Base-by-base conservation (phyloP, 805 yeast genomes). In the Suhomyces kilbournensis region DNA sequence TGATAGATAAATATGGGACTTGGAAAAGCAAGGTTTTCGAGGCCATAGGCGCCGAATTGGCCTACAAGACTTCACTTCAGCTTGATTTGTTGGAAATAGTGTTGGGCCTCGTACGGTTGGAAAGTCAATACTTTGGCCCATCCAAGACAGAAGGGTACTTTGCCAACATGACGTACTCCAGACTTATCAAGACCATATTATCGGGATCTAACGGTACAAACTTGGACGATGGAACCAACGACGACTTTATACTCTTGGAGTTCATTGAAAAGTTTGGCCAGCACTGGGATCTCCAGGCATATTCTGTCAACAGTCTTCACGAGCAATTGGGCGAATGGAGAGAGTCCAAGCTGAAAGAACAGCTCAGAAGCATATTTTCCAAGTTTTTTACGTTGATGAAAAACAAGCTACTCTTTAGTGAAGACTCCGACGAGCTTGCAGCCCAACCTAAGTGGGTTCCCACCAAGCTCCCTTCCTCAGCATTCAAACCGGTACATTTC, bases 231-330 rank as follows among this genome's bases (percentile, higher is more conserved):
- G 80, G 79, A 9, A 68, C 82, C 0, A 70, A 76, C 32, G 77
- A 78, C 50, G 78, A 76, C 61, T 75, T 80, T 48, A 64, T 79
- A 10, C 53, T 82, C 14, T 65, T 75, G 47, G 90, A 86, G 63
- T 88, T 88, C 61, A 60, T 75, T 26, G 82, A 77, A 20, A 72
- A 71, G 25, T 85, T 85, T 61, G 61, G 62, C 28, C 76, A 76
- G 58, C 81, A 79, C 66, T 88, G 88, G 75, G 99, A 93, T 65
- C 69, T 93, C 52, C 89, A 91, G 59, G 90, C 75, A 63, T 88
- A 85, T 62, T 85, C 89, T 58, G 83, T 86, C 62, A 71, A 76
- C 38, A 84, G 79, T 58, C 65, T 83, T 20, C 58, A 53, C 35
- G 62, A 65, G 3, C 46, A 68, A 1, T 55, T 58, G 14, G 49